These are phyloP conservation scores for Fraxinus ornus DNA, from an alignment of 305 asterid genomes.

Conservation along the genomic window DNA sequence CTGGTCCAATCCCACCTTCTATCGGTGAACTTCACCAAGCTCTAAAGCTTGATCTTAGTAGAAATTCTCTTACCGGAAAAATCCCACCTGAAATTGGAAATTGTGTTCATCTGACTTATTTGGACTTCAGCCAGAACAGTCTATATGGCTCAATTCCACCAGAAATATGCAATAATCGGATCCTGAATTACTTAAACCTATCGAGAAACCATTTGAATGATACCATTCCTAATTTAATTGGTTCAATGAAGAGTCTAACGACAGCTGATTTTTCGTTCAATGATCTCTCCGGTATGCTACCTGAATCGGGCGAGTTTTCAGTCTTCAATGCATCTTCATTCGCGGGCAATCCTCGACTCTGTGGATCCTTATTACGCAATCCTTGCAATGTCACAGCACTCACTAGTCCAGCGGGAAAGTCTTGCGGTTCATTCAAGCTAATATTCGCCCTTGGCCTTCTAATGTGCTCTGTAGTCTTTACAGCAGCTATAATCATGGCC, in stretches of 20 bases:
- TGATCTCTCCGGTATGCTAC: slow-evolving; percentile 74
- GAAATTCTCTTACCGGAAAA: slow-evolving; percentile 57
- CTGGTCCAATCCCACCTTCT: slow-evolving; percentile 74
- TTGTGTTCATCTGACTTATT: slow-evolving; percentile 65
- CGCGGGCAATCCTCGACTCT: slow-evolving; percentile 77
- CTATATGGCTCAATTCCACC: slow-evolving; percentile 71
- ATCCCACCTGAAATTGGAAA: slow-evolving; percentile 72
- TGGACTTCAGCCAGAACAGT: slow-evolving; percentile 81
- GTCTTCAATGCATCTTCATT: slow-evolving; percentile 79
- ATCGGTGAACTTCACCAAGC: slow-evolving; percentile 68
- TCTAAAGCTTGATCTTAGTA: slow-evolving; percentile 71
- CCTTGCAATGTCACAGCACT: slow-evolving; percentile 53
- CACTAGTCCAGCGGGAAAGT: slow-evolving; percentile 29
- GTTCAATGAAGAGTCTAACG: slow-evolving; percentile 81
- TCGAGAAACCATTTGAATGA: slow-evolving; percentile 75
- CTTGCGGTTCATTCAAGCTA: slow-evolving; percentile 63
- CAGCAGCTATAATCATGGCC: slow-evolving; percentile 73
- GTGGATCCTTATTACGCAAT: slow-evolving; percentile 60
- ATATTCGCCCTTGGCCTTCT: slow-evolving; percentile 77
- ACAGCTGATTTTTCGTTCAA: slow-evolving; percentile 93
- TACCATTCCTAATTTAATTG: slow-evolving; percentile 62
- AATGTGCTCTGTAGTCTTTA: slow-evolving; percentile 66
- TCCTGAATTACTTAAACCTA: slow-evolving; percentile 75
- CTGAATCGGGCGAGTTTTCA: slow-evolving; percentile 78
- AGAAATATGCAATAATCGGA: slow-evolving; percentile 57